Evolutionary conservation across 768 basidiomycete species (phyloP).

Genomic region (Suillus placidus): DNA sequence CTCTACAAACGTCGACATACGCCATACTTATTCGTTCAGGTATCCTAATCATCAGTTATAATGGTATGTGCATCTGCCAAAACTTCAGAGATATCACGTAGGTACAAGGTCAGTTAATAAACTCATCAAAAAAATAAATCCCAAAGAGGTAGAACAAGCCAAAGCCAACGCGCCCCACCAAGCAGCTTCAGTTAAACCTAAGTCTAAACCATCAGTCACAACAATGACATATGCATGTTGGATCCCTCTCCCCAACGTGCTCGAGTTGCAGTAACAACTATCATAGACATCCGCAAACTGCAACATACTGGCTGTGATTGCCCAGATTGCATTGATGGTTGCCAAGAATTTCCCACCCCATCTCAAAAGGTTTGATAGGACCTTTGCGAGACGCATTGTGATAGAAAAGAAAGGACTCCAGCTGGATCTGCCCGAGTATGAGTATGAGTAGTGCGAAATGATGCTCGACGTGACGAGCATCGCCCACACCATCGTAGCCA

Average conservation of each 20-base stretch:
- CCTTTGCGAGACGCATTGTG: conserved; percentile 7
- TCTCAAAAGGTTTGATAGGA: conserved; percentile 15
- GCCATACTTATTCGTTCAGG: too few relatives aligned
- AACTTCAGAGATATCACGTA: not conserved
- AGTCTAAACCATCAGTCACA: conserved; percentile 14
- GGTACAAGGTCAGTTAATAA: not conserved
- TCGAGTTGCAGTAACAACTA: conserved; percentile 29
- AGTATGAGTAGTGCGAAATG: conserved; percentile 22
- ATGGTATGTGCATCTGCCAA: too few relatives aligned
- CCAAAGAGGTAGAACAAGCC: not conserved
- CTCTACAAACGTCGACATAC: too few relatives aligned
- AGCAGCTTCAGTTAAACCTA: conserved; percentile 28
- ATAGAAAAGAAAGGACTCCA: not conserved
- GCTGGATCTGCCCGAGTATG: not conserved
- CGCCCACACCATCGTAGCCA: conserved; percentile 35
- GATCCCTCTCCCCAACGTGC: conserved; percentile 15
- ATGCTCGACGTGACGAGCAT: conserved; percentile 34
- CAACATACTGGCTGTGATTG: conserved; percentile 23
- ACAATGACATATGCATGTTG: conserved; percentile 36
- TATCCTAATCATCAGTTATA: too few relatives aligned
- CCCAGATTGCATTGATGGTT: conserved; percentile 22
- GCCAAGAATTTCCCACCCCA: conserved; percentile 24
- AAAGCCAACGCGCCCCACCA: conserved; percentile 44
- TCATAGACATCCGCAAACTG: conserved; percentile 28
- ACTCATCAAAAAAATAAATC: not conserved